Percentiles rank a stretch among this genome's conserved stretches.
Conservation (phyloP, 768 basidiomycete genomes). For the Kwoniella botswanensis region DNA sequence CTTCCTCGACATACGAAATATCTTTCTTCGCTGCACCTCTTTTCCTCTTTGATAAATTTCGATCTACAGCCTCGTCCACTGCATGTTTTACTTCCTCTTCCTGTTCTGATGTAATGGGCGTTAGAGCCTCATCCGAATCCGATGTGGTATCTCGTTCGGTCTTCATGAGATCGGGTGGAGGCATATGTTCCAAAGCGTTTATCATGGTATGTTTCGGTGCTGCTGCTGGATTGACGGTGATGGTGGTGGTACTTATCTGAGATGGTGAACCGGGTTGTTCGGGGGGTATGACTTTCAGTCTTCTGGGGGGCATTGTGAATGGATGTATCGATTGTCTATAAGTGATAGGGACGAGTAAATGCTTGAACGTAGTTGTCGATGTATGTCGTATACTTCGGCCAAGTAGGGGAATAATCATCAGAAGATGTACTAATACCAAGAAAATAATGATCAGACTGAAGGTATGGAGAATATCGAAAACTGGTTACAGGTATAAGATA, state of each 20-base stretch:
- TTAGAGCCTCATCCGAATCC: slow-evolving; percentile 31
- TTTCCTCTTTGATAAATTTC: slow-evolving; percentile 18
- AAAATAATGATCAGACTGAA: neutral
- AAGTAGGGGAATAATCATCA: neutral
- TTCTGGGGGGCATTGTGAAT: slow-evolving; percentile 16
- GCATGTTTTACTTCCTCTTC: slow-evolving; percentile 16
- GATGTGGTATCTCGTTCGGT: slow-evolving; percentile 1
- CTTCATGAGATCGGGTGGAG: slow-evolving; percentile 7
- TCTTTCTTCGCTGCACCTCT: slow-evolving; percentile 23
- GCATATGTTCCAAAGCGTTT: slow-evolving; percentile 41
- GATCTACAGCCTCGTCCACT: slow-evolving; percentile 17
- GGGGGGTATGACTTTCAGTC: slow-evolving; percentile 3
- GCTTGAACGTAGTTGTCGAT: neutral
- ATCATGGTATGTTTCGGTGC: slow-evolving; percentile 30
- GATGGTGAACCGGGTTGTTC: neutral
- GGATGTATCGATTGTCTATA: neutral
- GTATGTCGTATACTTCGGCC: neutral
- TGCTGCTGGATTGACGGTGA: neutral
- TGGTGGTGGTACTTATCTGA: neutral
- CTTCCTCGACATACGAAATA: slow-evolving; percentile 24
- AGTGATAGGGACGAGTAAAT: neutral
- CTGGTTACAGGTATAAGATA: no score
- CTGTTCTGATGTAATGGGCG: slow-evolving; percentile 27
- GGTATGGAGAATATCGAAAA: neutral
- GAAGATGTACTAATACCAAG: neutral